Base-by-base conservation (phyloP, 805 yeast genomes). In the Spathaspora boniae region DNA sequence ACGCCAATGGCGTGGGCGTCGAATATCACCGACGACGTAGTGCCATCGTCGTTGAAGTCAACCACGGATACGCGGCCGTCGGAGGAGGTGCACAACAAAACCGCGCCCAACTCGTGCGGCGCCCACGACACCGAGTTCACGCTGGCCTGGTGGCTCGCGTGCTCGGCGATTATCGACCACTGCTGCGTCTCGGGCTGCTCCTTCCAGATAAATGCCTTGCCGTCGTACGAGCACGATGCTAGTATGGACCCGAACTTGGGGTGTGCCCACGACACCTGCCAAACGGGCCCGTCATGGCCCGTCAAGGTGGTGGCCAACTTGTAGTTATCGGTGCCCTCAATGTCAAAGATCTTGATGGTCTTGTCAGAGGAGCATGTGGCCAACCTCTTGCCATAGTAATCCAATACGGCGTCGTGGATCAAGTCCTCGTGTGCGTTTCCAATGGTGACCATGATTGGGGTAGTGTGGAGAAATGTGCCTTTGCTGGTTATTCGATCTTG, bases 241-340 rank as follows among this genome's bases (percentile, higher is more conserved):
- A 93, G 71, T 44, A 91, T 86, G 9, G 87, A 82, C 26, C 98
- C 98, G 55, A 91, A 93, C 60, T 91, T 91, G 21, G 98, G 98
- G 58, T 93, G 98, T 3, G 98, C 98, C 98, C 98, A 93, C 36
- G 86, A 78, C 15, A 88, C 95, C 65, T 91, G 96, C 98, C 98
- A 93, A 31, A 93, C 97, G 9, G 98, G 98, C 22, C 98, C 98
- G 44, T 88, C 96, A 60, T 93, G 98, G 25, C 95, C 97, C 32
- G 76, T 71, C 44, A 93, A 68, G 1, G 98, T 89, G 47, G 88
- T 96, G 14, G 83, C 72, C 34, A 88, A 70, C 54, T 74, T 82
- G 60, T 87, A 91, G 51, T 70, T 76, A 30, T 86, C 94, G 25
- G 91, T 93, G 6, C 70, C 71, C 33, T 86, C 91, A 29, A 91